phyloP scores from a whole-genome alignment of 2,329 filamentous ascomycete genomes.

The Botrytis deweyae region DNA sequence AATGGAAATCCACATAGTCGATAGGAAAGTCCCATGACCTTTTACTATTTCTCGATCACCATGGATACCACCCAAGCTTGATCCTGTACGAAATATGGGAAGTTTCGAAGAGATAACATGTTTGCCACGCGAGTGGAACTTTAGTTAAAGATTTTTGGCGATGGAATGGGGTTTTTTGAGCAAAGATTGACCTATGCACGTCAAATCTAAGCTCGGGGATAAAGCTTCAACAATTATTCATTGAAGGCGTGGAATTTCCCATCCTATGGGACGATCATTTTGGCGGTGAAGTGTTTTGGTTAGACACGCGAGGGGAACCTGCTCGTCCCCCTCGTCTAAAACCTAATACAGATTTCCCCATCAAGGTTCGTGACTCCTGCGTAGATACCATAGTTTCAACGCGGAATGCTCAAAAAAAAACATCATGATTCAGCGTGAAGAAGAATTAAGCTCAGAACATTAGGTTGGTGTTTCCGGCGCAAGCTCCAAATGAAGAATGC shows the following conservation, averaged over 20 bases:
- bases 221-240: slow-evolving; percentile 6
- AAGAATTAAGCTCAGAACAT: slow-evolving; percentile 5
- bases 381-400: background rate
- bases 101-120: slow-evolving; percentile 4
- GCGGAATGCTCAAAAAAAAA: background rate
- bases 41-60: background rate
- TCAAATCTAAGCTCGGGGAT: slow-evolving; percentile 13
- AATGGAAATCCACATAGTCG: slow-evolving; percentile 2
- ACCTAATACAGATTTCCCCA: background rate
- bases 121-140: slow-evolving; percentile 15
- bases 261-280: background rate
- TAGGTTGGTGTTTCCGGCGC: background rate
- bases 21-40: slow-evolving; percentile 4
- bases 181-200: slow-evolving; percentile 17
- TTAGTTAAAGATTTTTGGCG: background rate
- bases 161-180: slow-evolving; percentile 6
- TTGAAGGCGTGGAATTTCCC: background rate
- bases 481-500: background rate
- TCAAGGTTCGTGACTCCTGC: background rate
- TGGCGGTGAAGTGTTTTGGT: background rate
- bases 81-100: background rate
- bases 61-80: background rate
- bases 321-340: background rate
- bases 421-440: background rate
- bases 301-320: background rate